Base-by-base conservation (phyloP, 2,329 filamentous ascomycete genomes). In the Huntiella moniliformis region DNA sequence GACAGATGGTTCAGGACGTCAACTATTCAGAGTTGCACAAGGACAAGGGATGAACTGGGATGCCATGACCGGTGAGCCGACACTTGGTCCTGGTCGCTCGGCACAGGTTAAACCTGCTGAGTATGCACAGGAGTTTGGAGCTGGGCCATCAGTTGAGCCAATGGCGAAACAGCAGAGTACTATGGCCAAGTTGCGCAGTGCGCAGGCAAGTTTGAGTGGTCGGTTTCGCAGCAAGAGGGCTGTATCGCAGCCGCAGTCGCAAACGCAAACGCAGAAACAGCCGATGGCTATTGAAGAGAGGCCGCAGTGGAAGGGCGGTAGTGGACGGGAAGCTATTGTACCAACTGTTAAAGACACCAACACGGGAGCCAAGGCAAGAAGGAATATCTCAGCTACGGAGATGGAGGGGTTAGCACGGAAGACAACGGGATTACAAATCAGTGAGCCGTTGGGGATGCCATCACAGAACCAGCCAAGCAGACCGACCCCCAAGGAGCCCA, bases 251-350 rank as follows among this genome's bases (percentile, higher is more conserved):
- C 42, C 44, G 34, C 48, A 43, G 48, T 18, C 11, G 15, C 12
- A 22, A 11, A n/a, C 31, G 16, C 39, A 36, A 10, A 18, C 42
- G 11, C 8, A 32, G 37, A 31, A 18, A 7, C 12, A 39, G 5
- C n/a, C 39, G 8, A 15, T 3, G 5, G 2, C 13, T 18, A 13
- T 22, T 45, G 64, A 68, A 18, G 63, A 56, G 44, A 65, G 67
- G 16, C 74, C 76, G 4, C 67, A 76, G 48, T 86, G 82, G 82
- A 78, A 77, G 54, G 81, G 81, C 13, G 74, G 76, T 34, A 84
- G 77, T 56, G 82, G 82, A 22, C 73, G 81, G 52, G 68, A 69
- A 37, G 65, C 71, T 33, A 66, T 83, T 47, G 70, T 82, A 32
- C 68, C 70, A 38, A 76, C 79, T 3, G 69, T 83, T 34, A 69